These are phyloP conservation scores for Quercus lobata DNA, from an alignment of 331 rosid genomes.

Conservation along the genomic window DNA sequence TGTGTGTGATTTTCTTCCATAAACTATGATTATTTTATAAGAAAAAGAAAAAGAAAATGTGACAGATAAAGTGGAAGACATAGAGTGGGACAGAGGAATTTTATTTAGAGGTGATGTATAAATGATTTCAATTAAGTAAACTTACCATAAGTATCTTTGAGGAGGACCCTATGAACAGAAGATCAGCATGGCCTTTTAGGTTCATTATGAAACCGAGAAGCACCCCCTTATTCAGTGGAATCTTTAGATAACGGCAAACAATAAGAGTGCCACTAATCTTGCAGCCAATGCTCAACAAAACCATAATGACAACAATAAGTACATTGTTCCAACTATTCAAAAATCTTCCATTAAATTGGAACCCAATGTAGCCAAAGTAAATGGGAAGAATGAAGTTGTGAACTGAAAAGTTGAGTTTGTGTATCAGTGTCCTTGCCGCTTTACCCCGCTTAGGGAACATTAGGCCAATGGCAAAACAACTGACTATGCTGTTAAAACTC, in stretches of 20 bases:
- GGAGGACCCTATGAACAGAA: constrained; percentile 65
- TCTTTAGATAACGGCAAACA: constrained; percentile 53
- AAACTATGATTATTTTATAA: no score
- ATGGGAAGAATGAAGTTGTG: constrained; percentile 78
- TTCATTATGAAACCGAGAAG: constrained; percentile 74
- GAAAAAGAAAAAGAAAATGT: no score
- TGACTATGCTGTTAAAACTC: constrained; percentile 53
- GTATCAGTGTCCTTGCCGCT: constrained; percentile 71
- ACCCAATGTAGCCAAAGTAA: constrained; percentile 82
- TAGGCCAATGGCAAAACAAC: constrained; percentile 62
- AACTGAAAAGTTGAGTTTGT: constrained; percentile 69
- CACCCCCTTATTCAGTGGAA: constrained; percentile 66
- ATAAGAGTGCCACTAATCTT: constrained; percentile 75
- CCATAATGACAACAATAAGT: constrained; percentile 28
- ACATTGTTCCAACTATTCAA: constrained; percentile 19
- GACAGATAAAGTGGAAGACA: no score
- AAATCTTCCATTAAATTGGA: constrained; percentile 54
- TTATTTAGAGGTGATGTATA: no score
- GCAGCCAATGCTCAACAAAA: constrained; percentile 59
- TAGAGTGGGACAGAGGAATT: no score
- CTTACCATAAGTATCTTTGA: constrained; percentile 60
- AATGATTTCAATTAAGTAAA: background rate
- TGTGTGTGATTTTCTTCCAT: no score
- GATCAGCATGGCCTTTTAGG: constrained; percentile 87
- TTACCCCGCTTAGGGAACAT: constrained; percentile 80